These are phyloP conservation scores for Rutstroemia sp. DNA, from an alignment of 2,329 filamentous ascomycete genomes.

Conservation along the genomic window DNA sequence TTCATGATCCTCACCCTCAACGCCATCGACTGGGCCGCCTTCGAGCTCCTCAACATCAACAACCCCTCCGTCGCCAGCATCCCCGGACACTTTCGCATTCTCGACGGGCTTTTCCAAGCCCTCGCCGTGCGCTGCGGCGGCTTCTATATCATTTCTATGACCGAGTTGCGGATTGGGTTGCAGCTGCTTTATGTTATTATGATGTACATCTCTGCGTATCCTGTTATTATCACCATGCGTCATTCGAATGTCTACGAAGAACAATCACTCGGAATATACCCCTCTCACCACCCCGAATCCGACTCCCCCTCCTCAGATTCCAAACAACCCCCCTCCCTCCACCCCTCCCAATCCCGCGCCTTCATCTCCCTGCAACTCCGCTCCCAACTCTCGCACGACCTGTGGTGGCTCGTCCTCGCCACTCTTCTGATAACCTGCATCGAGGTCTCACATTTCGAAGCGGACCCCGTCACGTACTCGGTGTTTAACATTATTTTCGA, in stretches of 20 bases:
- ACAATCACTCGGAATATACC: constrained; percentile 53
- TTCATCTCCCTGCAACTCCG: constrained; percentile 42
- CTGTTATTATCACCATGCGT: constrained; percentile 55
- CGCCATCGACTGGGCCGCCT: constrained; percentile 55
- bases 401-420: constrained; percentile 58
- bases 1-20: constrained; percentile 54
- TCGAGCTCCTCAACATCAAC: constrained; percentile 58
- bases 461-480: constrained; percentile 44
- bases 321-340: neutral
- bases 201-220: constrained; percentile 61
- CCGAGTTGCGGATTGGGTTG: neutral
- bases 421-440: constrained; percentile 53
- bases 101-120: constrained; percentile 61
- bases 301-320: neutral
- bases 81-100: constrained; percentile 44
- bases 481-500: constrained; percentile 56
- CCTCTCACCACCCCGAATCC: neutral
- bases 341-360: neutral
- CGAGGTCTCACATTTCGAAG: constrained; percentile 47
- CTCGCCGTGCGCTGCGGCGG: constrained; percentile 58
- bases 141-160: constrained; percentile 38
- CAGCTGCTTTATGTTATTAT: constrained; percentile 51
- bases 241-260: constrained; percentile 69
- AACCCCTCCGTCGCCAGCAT: constrained; percentile 48
- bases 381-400: constrained; percentile 58